These are phyloP conservation scores for Pyricularia grisea DNA, from an alignment of 2,329 filamentous ascomycete genomes.

Conservation along the genomic window DNA sequence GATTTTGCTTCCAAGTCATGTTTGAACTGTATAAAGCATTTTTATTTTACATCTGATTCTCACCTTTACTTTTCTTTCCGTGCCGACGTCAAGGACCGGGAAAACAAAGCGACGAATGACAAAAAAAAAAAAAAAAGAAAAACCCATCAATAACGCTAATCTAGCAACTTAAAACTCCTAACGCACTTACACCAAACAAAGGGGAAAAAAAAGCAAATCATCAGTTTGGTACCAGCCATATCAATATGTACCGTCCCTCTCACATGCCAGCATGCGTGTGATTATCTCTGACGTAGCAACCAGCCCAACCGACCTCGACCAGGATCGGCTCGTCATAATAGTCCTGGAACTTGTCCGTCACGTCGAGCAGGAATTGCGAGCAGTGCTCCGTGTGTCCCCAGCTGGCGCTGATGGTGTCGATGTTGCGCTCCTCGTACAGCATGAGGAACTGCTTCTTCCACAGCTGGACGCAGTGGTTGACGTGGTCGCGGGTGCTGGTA, in stretches of 20 bases:
- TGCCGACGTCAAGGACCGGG: not conserved
- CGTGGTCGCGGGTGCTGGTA: conserved; percentile 14
- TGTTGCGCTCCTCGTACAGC: conserved; percentile 13
- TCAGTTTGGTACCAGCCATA: not conserved
- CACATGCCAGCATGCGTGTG: not conserved
- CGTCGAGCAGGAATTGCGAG: conserved; percentile 17
- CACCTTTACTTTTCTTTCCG: not conserved
- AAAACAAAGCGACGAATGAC: not conserved
- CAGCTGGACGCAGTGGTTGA: conserved; percentile 18
- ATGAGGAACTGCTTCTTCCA: conserved; percentile 17
- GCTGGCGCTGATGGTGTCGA: conserved; percentile 14
- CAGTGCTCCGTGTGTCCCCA: conserved; percentile 18
- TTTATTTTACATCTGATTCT: not conserved
- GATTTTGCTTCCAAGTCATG: not conserved
- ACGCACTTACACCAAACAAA: not conserved
- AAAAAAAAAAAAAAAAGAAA: not conserved
- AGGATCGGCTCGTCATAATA: conserved; percentile 9
- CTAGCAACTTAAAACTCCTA: not conserved
- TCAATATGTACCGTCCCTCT: not conserved
- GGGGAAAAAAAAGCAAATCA: not conserved
- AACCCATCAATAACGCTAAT: not conserved
- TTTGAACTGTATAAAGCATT: not conserved
- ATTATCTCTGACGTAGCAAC: conserved; percentile 1
- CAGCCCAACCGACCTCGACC: conserved; percentile 2
- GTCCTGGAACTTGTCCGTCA: conserved; percentile 11